Evolutionary conservation across 345 rosid genomes (phyloP), one percentile per base, ranked within the genome.

Genomic region (Murraya koenigii): DNA sequence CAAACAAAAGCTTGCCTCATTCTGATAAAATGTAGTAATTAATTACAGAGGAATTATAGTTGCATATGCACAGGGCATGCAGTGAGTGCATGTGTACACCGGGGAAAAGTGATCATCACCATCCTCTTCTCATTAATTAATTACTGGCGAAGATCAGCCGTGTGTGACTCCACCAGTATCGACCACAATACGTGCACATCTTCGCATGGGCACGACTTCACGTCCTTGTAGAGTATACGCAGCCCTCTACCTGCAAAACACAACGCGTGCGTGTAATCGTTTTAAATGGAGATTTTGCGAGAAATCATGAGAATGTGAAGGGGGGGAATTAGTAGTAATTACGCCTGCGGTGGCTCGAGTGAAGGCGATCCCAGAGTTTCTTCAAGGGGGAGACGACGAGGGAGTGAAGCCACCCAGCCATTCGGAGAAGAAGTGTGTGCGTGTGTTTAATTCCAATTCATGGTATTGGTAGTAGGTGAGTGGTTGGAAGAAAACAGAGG

Each of bases 141-240:
- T 52, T 17, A 52, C 56, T 4, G 26, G 25, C 41, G 25, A 47
- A 64, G 52, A 23, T 72, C 17, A 41, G 75, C 56, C 47, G 30
- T 9, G n/a, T 83, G 81, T 4, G 89, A 82, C 20, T 84, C 87
- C 1, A 86, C 87, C 1, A 84, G 78, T 10, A 84, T 82, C 2
- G 87, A 86, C 86, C 87, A 86, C 8, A 84, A 85, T 28, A 86
- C 85, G 14, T 86, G 89, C 25, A 86, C 89, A 69, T 86, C 89
- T 77, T 84, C 85, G 58, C 39, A 78, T 0, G 82, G 87, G 79
- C 89, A 84, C 22, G 87, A 84, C 66, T 86, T 84, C 35, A 86
- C 87, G 26, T 86, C 89, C 23, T 86, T 83, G 68, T 86, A 80
- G 72, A 86, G 47, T 71, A 84, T 84, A 69, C 67, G 71, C 67